Base-by-base conservation (phyloP, 1,284 basidiomycete species). In the Cutaneotrichosporon mucoides region DNA sequence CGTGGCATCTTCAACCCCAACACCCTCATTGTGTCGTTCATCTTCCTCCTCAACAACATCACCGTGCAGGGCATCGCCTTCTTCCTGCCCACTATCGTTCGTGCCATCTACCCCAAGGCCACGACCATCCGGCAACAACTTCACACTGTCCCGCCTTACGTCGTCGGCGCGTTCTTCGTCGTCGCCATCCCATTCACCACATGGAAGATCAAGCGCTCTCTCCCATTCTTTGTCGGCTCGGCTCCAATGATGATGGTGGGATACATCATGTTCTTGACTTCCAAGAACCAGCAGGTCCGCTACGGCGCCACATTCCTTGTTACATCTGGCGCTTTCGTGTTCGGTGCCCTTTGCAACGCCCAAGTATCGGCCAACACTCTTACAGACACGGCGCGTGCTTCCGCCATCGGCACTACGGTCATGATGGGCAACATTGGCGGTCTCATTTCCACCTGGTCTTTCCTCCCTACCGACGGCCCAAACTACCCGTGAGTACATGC, bases 31-130 rank as follows among this genome's bases (percentile, higher is more conserved):
- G 59, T 66, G 42, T 68, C 73, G 2, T 37, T 71, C 33, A 73
- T 76, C 57, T 78, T 77, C 68, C 54, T 79, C 4, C 61, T 79
- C 52, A 70, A 78, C 66, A 80, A 80, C 69, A 70, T 77, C 43
- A 70, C 70, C 6, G 72, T 73, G 1, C 72, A 75, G 53, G 68
- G 73, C 6, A 59, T 72, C 3, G 73, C 70, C 5, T 72, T 76
- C 54, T 78, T 78, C 66, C 55, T 73, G 3, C 71, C 73, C 0
- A 74, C 75, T 3, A 71, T 79, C 15, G 72, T 79, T 12, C 38
- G 57, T 0, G 72, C 69, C 2, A 72, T 79, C 59, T 80, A 73
- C 65, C 79, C 79, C 0, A 60, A 60, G 8, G 54, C 64, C 34
- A 65, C 69, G 0, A 69, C 72, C 9, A 66, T 79, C 43, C 48